Conservation (phyloP, 495 filamentous ascomycete species). For the Aspergillus asperescens region DNA sequence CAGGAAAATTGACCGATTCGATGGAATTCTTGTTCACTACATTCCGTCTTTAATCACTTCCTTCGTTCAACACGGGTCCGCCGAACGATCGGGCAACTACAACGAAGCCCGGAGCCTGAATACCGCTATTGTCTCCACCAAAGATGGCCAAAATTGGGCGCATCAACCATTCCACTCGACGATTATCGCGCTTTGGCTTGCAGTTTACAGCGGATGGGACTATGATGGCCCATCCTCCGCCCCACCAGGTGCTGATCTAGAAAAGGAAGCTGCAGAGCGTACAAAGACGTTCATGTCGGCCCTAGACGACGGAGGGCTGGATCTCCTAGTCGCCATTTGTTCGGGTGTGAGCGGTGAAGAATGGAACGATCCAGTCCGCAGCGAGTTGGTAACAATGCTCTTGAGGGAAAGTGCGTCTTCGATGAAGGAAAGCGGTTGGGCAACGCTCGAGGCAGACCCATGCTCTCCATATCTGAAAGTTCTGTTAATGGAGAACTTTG, state of each 20-base stretch:
- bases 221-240: constrained; percentile 55
- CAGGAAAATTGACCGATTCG: constrained; percentile 65
- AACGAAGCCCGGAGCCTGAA: constrained; percentile 65
- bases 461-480: constrained; percentile 61
- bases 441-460: constrained; percentile 55
- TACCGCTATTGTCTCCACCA: constrained; percentile 53
- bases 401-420: constrained; percentile 69
- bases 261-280: constrained; percentile 62
- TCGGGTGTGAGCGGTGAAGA: constrained; percentile 67
- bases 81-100: constrained; percentile 55
- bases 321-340: constrained; percentile 80
- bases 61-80: constrained; percentile 67
- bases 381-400: constrained; percentile 67
- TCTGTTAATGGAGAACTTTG: constrained; percentile 71
- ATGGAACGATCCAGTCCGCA: constrained; percentile 76
- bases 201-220: constrained; percentile 87
- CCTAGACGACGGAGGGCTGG: constrained; percentile 86
- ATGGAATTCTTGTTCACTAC: constrained; percentile 67
- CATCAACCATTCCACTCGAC: constrained; percentile 71
- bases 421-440: constrained; percentile 56
- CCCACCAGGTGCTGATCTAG: constrained; percentile 52
- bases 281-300: constrained; percentile 65
- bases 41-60: constrained; percentile 69
- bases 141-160: constrained; percentile 61
- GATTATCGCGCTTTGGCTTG: constrained; percentile 73